phyloP scores from a whole-genome alignment of 2,329 filamentous ascomycete genomes.

The Byssoonygena ceratinophila region DNA sequence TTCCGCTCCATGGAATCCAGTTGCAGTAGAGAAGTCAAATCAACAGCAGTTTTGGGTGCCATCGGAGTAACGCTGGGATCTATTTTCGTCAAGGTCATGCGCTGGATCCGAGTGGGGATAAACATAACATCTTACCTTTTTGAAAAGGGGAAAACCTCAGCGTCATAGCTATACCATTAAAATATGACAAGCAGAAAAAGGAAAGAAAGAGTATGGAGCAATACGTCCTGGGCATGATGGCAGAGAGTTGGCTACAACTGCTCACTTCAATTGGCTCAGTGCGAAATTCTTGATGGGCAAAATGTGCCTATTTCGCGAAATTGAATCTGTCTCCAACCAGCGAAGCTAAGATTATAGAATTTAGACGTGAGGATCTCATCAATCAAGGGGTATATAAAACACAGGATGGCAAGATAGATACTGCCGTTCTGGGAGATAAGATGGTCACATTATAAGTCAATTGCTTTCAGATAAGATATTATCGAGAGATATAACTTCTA shows the following conservation, averaged over 20 bases:
- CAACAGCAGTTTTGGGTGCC: slow-evolving; percentile 17
- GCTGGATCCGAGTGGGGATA: neutral
- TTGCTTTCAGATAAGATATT: neutral
- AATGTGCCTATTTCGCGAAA: neutral
- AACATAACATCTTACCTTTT: slow-evolving; percentile 12
- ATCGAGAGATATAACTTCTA: neutral
- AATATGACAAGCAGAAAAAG: neutral
- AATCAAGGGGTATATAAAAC: neutral
- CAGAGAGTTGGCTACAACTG: too few species aligned
- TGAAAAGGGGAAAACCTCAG: slow-evolving; percentile 13
- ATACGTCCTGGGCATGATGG: neutral
- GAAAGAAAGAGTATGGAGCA: neutral
- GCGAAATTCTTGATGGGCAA: too few species aligned
- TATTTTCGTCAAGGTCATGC: slow-evolving; percentile 6
- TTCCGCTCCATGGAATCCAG: slow-evolving; percentile 22
- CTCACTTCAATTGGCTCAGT: too few species aligned
- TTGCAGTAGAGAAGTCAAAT: slow-evolving; percentile 24
- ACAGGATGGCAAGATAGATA: neutral
- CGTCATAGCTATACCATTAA: neutral
- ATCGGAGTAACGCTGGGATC: slow-evolving; percentile 5
- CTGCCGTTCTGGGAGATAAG: neutral
- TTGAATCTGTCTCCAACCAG: neutral
- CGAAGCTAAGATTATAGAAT: neutral
- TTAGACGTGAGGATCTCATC: neutral
- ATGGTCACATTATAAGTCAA: neutral